Evolutionary conservation across 371 early-diverging fungal species (phyloP).

Genomic region (Mortierella sp.): DNA sequence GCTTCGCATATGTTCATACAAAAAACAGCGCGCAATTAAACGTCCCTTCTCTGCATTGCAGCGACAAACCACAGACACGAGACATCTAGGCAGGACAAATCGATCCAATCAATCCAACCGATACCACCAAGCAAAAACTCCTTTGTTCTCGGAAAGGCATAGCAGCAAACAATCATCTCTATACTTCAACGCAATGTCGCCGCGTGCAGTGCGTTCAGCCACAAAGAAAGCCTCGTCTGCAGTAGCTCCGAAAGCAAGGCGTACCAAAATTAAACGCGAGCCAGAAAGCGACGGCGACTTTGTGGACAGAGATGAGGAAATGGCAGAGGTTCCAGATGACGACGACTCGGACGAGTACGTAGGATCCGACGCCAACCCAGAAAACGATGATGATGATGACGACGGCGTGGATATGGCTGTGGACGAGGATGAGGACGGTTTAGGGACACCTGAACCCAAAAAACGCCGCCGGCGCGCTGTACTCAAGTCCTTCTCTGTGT

Average conservation of each 20-base stretch:
- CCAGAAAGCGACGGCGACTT: too few species aligned
- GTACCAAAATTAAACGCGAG: neutral
- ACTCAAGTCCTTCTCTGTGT: constrained; percentile 8
- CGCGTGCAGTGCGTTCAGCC: constrained; percentile 30
- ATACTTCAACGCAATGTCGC: constrained; percentile 17
- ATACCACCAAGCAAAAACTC: too few species aligned
- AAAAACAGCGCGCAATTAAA: too few species aligned
- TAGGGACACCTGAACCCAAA: constrained; percentile 28
- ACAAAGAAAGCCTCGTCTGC: constrained; percentile 16
- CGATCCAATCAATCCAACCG: too few species aligned
- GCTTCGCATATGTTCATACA: too few species aligned
- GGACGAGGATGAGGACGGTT: constrained; percentile 14
- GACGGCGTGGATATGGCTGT: neutral
- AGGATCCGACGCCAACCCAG: neutral
- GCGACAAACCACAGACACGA: too few species aligned
- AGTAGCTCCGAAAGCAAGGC: constrained; percentile 3
- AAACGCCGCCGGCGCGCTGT: neutral
- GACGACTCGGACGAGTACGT: neutral
- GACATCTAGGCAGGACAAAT: too few species aligned
- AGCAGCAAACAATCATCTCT: neutral
- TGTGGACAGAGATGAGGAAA: too few species aligned
- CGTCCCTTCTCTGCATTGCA: too few species aligned
- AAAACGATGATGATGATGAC: neutral
- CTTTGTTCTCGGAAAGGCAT: too few species aligned
- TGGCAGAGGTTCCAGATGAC: neutral